Evolutionary conservation across 495 filamentous ascomycete species (phyloP).

Genomic region (Acidiella bohemica): DNA sequence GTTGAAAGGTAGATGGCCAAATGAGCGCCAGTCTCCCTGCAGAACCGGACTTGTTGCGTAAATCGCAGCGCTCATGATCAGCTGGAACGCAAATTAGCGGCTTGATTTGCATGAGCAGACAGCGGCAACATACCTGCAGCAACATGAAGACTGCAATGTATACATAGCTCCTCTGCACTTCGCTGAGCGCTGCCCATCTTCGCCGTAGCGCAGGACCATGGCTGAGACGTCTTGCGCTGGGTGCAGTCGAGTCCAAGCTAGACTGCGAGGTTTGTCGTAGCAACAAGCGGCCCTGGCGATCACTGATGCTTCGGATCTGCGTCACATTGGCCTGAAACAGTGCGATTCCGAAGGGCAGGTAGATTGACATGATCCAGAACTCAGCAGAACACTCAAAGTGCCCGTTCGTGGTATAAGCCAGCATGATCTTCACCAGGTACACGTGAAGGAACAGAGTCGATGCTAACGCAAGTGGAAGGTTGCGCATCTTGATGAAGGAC

Average conservation of each 20-base stretch:
- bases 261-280: neutral
- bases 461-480: constrained; percentile 43
- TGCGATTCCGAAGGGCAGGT: constrained; percentile 55
- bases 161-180: constrained; percentile 1
- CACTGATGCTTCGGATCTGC: constrained; percentile 5
- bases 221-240: neutral
- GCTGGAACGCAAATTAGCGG: too few species aligned
- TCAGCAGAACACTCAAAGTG: constrained; percentile 43
- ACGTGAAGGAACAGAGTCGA: constrained; percentile 49
- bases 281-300: constrained; percentile 12
- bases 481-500: constrained; percentile 50
- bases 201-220: neutral
- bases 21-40: constrained; percentile 1
- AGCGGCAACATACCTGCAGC: neutral
- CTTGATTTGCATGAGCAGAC: too few species aligned
- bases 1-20: neutral
- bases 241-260: neutral
- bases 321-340: constrained; percentile 44
- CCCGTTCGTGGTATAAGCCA: constrained; percentile 47
- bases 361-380: constrained; percentile 65
- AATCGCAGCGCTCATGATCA: constrained; percentile 6
- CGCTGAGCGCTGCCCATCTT: neutral
- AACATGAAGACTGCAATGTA: constrained; percentile 6
- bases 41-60: neutral
- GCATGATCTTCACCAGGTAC: constrained; percentile 46